Evolutionary conservation across 441 rosid species (phyloP), one percentile per base, ranked within the genome.

Genomic region (Bruguiera hainesii): DNA sequence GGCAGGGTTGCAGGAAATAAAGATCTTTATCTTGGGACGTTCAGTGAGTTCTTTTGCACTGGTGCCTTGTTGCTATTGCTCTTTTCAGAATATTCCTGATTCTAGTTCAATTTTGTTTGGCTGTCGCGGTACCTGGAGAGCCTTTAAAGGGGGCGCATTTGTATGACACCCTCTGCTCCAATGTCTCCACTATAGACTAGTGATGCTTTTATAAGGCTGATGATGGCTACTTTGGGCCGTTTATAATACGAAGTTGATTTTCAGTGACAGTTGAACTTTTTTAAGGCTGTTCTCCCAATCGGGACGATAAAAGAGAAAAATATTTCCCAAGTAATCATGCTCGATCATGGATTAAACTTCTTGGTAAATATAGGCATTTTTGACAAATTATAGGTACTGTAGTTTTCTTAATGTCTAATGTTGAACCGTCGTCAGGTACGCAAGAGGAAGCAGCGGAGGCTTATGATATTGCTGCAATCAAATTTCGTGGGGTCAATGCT

Each of bases 391-490:
- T 19, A 1, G 31, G 7, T 33, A 33, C 37, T 33, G 37, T 7
- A 7, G 9, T 33, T 33, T 7, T 33, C 55, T 53, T 5, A 59
- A 59, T 55, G 19, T 29, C 5, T 61, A 7, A 8, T 3, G 5
- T 29, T 0, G 8, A 63, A 33, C 3, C 29, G 10, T 71, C 63
- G 49, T 28, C 72, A 91, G 96, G 95, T 75, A 89, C 98, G 23
- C 96, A 94, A 79, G 98, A 94, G 82, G 98, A 91, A 79, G 98
- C 98, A 31, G 98, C 98, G 9, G 97, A 91, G 74, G 97, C 98
- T 26, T 94, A 94, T 23, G 97, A 94, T 65, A 70, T 94, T 15
- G 98, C 98, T 3, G 97, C 98, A 0, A 91, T 94, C 33, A 91
- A 94, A 81, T 94, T 89, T 69, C 93, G 98, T 0, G 98, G 98